Conservation (phyloP, 768 basidiomycete species). For the Phlebiopsis gigantea region DNA sequence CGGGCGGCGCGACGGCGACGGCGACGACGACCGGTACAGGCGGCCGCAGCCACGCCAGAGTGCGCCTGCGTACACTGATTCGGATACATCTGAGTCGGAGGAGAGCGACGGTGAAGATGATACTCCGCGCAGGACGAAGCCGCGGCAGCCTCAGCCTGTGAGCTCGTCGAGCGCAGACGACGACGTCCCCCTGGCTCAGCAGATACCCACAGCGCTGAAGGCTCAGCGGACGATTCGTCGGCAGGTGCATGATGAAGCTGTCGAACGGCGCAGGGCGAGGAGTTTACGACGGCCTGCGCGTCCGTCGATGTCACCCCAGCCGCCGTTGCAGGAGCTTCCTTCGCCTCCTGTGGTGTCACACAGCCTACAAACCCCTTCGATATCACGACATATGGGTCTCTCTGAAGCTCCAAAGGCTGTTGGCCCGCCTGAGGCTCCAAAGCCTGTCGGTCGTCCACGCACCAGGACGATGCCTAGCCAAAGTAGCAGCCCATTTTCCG, state of each 20-base stretch:
- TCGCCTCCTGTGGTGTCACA: background rate
- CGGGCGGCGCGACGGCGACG: slow-evolving; percentile 32
- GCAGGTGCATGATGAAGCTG: slow-evolving; percentile 64
- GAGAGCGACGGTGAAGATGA: slow-evolving; percentile 36
- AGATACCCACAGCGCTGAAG: slow-evolving; percentile 76
- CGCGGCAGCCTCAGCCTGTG: background rate
- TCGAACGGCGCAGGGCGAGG: slow-evolving; percentile 40
- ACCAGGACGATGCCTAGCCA: slow-evolving; percentile 41
- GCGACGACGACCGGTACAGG: slow-evolving; percentile 34
- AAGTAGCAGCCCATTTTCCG: slow-evolving; percentile 36
- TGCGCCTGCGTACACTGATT: slow-evolving; percentile 23
- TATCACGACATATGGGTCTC: background rate
- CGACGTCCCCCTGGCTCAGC: slow-evolving; percentile 77
- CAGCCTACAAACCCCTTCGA: background rate
- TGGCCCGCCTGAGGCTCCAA: background rate
- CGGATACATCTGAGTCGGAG: slow-evolving; percentile 38
- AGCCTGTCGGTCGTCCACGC: slow-evolving; percentile 31
- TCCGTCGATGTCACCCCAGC: background rate
- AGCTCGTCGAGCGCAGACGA: slow-evolving; percentile 39
- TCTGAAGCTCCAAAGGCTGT: slow-evolving; percentile 8
- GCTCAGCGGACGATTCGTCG: slow-evolving; percentile 78
- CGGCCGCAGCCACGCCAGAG: slow-evolving; percentile 24
- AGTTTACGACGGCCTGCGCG: slow-evolving; percentile 16
- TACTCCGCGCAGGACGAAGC: background rate
- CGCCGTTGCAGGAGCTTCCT: background rate